A percentile compares a stretch with the other conserved stretches of the same genome.
Conservation (phyloP, 148 eudicot species). For the Rhododendron kiyosumense region DNA sequence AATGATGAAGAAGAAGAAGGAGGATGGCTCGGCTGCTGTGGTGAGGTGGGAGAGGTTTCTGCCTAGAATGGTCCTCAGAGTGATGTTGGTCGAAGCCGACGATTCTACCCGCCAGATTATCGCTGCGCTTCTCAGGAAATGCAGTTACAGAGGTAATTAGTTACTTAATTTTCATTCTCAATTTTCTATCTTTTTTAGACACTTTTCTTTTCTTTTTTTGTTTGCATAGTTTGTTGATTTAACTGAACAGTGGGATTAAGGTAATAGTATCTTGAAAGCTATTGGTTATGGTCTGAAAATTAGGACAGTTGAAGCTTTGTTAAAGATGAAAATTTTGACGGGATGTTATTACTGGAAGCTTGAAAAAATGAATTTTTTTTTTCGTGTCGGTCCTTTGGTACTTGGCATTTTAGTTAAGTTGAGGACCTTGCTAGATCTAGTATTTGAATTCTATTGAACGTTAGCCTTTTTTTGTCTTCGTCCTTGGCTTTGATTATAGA, state of each 20-base stretch:
- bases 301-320: not conserved
- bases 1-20: not conserved
- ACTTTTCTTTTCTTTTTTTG: not conserved
- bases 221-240: not conserved
- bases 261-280: not conserved
- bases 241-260: not conserved
- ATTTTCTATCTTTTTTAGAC: not conserved
- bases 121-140: slow-evolving; percentile 82
- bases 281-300: not conserved
- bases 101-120: slow-evolving; percentile 84
- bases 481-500: not conserved
- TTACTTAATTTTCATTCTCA: not conserved
- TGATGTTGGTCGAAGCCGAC: slow-evolving; percentile 83
- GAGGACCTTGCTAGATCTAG: not conserved
- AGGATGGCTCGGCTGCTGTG: slow-evolving; percentile 25
- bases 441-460: not conserved
- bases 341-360: not conserved
- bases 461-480: not conserved
- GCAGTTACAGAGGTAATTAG: slow-evolving; percentile 67
- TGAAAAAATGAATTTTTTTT: not conserved
- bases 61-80: slow-evolving; percentile 50
- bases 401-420: not conserved
- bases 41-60: slow-evolving; percentile 62
- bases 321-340: not conserved
- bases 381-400: not conserved